Conservation (phyloP, 225 moss, liverwort and hornwort species). For the Physcomitrellopsis africana region DNA sequence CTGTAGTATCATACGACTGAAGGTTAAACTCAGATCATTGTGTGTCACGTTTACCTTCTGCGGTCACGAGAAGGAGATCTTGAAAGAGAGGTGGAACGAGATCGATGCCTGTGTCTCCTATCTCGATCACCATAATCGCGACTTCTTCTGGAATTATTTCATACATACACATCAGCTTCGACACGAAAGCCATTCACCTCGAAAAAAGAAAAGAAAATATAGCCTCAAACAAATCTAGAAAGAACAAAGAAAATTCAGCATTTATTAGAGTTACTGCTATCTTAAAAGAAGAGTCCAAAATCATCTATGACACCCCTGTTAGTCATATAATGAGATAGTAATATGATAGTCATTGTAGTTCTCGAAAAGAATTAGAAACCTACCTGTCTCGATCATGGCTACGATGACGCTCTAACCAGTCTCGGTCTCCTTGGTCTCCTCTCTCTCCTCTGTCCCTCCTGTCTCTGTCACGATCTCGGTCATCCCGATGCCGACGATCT, state of each 20-base stretch:
- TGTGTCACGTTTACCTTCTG: slow-evolving; percentile 58
- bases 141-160: slow-evolving; percentile 39
- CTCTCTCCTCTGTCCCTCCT: slow-evolving; percentile 45
- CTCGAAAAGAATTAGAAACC: background rate
- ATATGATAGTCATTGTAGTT: background rate
- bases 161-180: slow-evolving; percentile 1
- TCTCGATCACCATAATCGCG: slow-evolving; percentile 93
- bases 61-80: slow-evolving; percentile 70
- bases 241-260: no score
- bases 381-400: slow-evolving; percentile 80
- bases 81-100: slow-evolving; percentile 65
- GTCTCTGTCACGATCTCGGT: slow-evolving; percentile 69
- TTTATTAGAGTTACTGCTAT: no score
- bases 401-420: slow-evolving; percentile 60
- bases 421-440: slow-evolving; percentile 47
- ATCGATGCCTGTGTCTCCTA: slow-evolving; percentile 87
- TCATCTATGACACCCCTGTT: no score
- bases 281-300: no score
- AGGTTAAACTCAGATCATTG: background rate
- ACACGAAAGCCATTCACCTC: background rate
- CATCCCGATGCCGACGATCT: slow-evolving; percentile 87
- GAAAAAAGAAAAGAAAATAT: no score
- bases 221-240: no score
- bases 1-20: background rate
- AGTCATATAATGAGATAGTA: background rate